phyloP scores from a whole-genome alignment of 371 early-diverging fungal genomes.

The Mortierella sp. region DNA sequence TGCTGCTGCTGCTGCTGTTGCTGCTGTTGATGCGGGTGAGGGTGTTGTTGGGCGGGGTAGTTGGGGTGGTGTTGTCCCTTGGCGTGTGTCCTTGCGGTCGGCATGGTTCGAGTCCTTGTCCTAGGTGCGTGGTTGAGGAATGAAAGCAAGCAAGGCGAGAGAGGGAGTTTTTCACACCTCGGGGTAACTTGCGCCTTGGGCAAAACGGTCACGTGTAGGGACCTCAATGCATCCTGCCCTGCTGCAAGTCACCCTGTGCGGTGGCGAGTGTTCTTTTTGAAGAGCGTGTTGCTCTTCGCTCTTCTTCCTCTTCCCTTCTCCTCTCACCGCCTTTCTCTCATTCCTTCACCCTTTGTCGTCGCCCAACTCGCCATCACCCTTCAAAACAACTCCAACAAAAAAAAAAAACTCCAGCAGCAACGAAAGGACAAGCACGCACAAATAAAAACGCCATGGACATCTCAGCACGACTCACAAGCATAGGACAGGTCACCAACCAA shows the following conservation, averaged over 20 bases:
- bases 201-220: background rate
- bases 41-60: constrained; percentile 41
- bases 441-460: constrained; percentile 32
- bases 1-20: constrained; percentile 54
- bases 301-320: background rate
- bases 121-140: background rate
- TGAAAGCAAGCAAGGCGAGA: background rate
- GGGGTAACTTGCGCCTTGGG: background rate
- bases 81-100: constrained; percentile 46
- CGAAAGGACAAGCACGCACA: background rate
- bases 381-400: background rate
- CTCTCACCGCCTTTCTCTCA: constrained; percentile 1
- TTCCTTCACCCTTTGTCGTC: background rate
- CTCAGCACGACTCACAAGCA: constrained; percentile 34
- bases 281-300: background rate
- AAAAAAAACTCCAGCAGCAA: background rate
- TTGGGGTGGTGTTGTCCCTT: constrained; percentile 49
- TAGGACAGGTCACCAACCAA: constrained; percentile 52
- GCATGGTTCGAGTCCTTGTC: constrained; percentile 27
- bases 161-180: background rate
- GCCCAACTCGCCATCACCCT: background rate
- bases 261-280: background rate
- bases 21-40: constrained; percentile 38
- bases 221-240: background rate
- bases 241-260: background rate